Percentiles rank a stretch among this genome's conserved stretches.
Evolutionary conservation across 1,284 basidiomycete genomes (phyloP).

Genomic region (Trametes versicolor): DNA sequence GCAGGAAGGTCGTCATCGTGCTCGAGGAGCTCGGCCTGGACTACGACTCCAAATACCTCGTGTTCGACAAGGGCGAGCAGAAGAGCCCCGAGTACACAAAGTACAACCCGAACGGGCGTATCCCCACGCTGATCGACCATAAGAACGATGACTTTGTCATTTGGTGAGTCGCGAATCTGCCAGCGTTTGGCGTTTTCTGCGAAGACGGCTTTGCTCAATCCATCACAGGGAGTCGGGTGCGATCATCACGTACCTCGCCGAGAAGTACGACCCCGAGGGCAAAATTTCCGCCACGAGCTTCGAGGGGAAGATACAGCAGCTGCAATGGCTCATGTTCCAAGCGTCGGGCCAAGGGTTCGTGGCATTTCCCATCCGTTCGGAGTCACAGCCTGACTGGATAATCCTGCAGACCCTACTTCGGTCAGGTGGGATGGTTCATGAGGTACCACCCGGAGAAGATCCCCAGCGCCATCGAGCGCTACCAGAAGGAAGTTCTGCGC

Average conservation of each 20-base stretch:
- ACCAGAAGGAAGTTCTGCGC: slow-evolving; percentile 44
- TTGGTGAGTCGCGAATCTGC: background rate
- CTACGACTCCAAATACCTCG: slow-evolving; percentile 41
- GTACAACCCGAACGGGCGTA: slow-evolving; percentile 43
- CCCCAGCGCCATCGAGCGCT: slow-evolving; percentile 41
- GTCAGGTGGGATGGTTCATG: slow-evolving; percentile 41
- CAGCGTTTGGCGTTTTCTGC: too few relatives aligned
- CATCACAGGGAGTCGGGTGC: slow-evolving; percentile 46
- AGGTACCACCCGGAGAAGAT: slow-evolving; percentile 36
- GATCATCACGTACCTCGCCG: slow-evolving; percentile 46
- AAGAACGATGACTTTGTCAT: slow-evolving; percentile 41
- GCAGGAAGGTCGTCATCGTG: slow-evolving; percentile 39
- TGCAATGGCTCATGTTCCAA: slow-evolving; percentile 45
- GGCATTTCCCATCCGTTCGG: background rate
- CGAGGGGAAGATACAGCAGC: slow-evolving; percentile 35
- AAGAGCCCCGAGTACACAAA: slow-evolving; percentile 36
- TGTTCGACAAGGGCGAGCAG: slow-evolving; percentile 40
- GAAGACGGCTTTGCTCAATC: background rate
- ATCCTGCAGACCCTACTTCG: slow-evolving; percentile 30
- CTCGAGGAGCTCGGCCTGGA: slow-evolving; percentile 42
- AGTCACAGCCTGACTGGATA: background rate
- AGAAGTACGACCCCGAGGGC: slow-evolving; percentile 47
- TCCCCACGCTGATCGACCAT: slow-evolving; percentile 47
- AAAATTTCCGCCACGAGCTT: slow-evolving; percentile 40
- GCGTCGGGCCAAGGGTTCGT: slow-evolving; percentile 42